phyloP scores from a whole-genome alignment of 108 stramenopile genomes.

The Bacterosira constricta region DNA sequence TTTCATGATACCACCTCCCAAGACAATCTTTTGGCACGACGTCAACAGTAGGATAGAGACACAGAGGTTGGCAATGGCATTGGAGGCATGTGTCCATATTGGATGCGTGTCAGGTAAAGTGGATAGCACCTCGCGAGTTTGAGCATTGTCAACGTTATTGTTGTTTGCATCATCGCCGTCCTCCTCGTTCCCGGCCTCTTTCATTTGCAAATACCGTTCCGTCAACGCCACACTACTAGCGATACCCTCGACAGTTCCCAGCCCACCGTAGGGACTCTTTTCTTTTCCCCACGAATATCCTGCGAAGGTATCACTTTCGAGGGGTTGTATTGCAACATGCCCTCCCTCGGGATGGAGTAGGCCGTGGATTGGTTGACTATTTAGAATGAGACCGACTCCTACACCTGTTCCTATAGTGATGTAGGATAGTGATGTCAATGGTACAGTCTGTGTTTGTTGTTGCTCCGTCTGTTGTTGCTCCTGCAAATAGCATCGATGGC shows the following conservation, averaged over 20 bases:
- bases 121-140: constrained; percentile 51
- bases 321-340: constrained; percentile 70
- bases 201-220: constrained; percentile 58
- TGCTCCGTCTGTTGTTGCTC: not conserved
- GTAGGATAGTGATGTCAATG: constrained; percentile 74
- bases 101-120: constrained; percentile 75
- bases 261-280: constrained; percentile 63
- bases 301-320: constrained; percentile 70
- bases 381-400: constrained; percentile 93
- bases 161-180: constrained; percentile 19
- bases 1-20: constrained; percentile 95
- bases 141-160: constrained; percentile 2
- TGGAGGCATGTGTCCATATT: constrained; percentile 90
- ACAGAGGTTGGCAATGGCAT: constrained; percentile 92
- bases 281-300: constrained; percentile 87
- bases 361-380: constrained; percentile 87
- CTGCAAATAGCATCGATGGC: constrained; percentile 11
- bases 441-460: not conserved
- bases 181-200: not conserved
- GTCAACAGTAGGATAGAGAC: constrained; percentile 77
- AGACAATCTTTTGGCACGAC: constrained; percentile 88
- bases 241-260: constrained; percentile 77
- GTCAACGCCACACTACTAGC: constrained; percentile 76
- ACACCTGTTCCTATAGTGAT: constrained; percentile 95
- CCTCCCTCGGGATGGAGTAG: constrained; percentile 96